Percentiles rank a stretch among this genome's conserved stretches.
These are phyloP conservation scores for Hyphodiscus sp. DNA, from an alignment of 2,329 filamentous ascomycete species.

Conservation along the genomic window DNA sequence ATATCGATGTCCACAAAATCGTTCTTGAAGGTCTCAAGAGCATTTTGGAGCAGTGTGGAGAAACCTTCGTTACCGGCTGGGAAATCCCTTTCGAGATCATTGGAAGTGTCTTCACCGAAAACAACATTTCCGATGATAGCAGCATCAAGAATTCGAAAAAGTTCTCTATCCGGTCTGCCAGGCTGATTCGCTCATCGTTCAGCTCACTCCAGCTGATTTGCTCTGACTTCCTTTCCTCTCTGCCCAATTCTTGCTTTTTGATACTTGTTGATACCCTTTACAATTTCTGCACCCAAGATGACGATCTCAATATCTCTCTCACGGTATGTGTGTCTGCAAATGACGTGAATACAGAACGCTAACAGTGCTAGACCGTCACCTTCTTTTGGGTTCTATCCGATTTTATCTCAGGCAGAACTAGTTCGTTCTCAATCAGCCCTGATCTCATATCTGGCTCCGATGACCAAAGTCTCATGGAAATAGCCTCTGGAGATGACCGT, in stretches of 20 bases:
- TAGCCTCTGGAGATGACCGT: slow-evolving; percentile 53
- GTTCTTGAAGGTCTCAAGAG: slow-evolving; percentile 73
- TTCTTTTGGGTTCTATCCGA: slow-evolving; percentile 96
- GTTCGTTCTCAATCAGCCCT: slow-evolving; percentile 50
- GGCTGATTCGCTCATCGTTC: slow-evolving; percentile 80
- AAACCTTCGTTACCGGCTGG: slow-evolving; percentile 79
- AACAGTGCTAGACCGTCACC: slow-evolving; percentile 62
- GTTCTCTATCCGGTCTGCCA: slow-evolving; percentile 53
- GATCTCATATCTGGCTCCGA: slow-evolving; percentile 48
- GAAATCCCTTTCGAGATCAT: slow-evolving; percentile 79
- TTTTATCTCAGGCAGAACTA: slow-evolving; percentile 61
- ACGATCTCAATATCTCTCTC: slow-evolving; percentile 91
- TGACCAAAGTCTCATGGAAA: slow-evolving; percentile 49
- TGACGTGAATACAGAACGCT: not conserved
- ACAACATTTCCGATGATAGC: slow-evolving; percentile 19
- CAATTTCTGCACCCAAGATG: slow-evolving; percentile 80
- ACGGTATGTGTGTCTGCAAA: slow-evolving; percentile 53
- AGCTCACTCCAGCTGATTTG: slow-evolving; percentile 86
- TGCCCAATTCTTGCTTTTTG: slow-evolving; percentile 64
- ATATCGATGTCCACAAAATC: slow-evolving; percentile 74
- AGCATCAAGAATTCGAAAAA: slow-evolving; percentile 14
- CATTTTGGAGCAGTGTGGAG: slow-evolving; percentile 82
- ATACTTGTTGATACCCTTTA: slow-evolving; percentile 81
- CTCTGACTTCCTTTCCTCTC: slow-evolving; percentile 80
- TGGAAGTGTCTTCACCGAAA: slow-evolving; percentile 64